Evolutionary conservation across 805 yeast genomes (phyloP), one percentile per base, ranked within the genome.

Genomic region (Teunomyces pallodes): DNA sequence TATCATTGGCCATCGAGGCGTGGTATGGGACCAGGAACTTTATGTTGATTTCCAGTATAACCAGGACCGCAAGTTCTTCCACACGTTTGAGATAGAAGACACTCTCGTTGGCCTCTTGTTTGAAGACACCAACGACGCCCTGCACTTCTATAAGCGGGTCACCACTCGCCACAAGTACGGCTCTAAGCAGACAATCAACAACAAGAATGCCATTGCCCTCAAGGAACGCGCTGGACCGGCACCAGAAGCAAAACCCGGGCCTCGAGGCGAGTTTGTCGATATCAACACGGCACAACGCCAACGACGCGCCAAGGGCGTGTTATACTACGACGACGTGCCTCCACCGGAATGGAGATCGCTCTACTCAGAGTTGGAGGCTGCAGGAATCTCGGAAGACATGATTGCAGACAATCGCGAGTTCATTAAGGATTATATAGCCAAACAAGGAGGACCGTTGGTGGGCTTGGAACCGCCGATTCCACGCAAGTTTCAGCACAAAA

Each of bases 11-110:
- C 79, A 82, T 52, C 74, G 86, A 36, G 98, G 98, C 31, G 96
- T 94, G 0, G 55, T 94, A 0, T 94, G 99, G 99, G 99, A 94
- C 66, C 99, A 94, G 66, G 99, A 94, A 66, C 68, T 94, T 43
- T 92, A 88, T 59, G 84, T 89, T 9, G 86, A 88, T 58, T 90
- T 94, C 65, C 84, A 85, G 57, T 94, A 94, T 67, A 81, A 87
- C 61, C 98, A 94, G 66, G 99, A 94, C 66, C 80, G 99, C 29
- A 83, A 96, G 35, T 94, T 89, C 67, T 94, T 94, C 76, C 98
- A 94, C 65, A 77, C 95, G 5, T 94, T 94, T 69, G 99, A 94
- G 70, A 74, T 90, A 41, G 98, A 94, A 57, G 95, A 88, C 17
- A 91, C 96, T 62, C 77, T 76, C 45, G 90, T 83, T 9, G 99